Conservation (phyloP, 2,329 filamentous ascomycete genomes). For the Sordariomycetes sp. region DNA sequence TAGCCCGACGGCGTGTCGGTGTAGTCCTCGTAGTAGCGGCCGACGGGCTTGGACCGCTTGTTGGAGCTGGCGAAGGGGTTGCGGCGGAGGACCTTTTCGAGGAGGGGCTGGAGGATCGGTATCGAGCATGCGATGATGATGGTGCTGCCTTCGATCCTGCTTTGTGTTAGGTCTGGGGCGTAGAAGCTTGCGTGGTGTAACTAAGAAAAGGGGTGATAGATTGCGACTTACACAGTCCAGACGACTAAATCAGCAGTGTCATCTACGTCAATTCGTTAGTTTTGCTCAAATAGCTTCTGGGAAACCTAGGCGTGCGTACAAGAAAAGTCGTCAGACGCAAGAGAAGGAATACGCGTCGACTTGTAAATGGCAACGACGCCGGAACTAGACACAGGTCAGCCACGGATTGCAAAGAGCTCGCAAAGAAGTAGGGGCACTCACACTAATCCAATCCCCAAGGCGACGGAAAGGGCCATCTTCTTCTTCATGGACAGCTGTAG, state of each 20-base stretch:
- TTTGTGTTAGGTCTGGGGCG: no score
- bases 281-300: background rate
- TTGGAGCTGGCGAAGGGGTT: conserved; percentile 7
- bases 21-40: conserved; percentile 5
- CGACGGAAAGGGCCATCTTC: no score
- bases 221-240: conserved; percentile 26
- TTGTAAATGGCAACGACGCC: conserved; percentile 19
- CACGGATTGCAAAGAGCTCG: no score
- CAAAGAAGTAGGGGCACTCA: no score
- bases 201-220: background rate
- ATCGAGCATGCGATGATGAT: conserved; percentile 14
- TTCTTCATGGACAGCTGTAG: conserved; percentile 20
- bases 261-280: conserved; percentile 4
- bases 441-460: no score
- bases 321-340: conserved; percentile 16
- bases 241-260: conserved; percentile 29
- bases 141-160: no score
- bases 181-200: no score
- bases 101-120: conserved; percentile 18
- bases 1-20: background rate
- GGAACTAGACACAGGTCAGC: conserved; percentile 9
- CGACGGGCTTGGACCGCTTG: background rate
- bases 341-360: conserved; percentile 13
- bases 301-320: conserved; percentile 7
- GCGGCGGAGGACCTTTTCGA: conserved; percentile 14